A percentile compares a stretch with the other conserved stretches of the same genome.
phyloP scores from a whole-genome alignment of 169 alveolate genomes.

The Besnoitia besnoiti region DNA sequence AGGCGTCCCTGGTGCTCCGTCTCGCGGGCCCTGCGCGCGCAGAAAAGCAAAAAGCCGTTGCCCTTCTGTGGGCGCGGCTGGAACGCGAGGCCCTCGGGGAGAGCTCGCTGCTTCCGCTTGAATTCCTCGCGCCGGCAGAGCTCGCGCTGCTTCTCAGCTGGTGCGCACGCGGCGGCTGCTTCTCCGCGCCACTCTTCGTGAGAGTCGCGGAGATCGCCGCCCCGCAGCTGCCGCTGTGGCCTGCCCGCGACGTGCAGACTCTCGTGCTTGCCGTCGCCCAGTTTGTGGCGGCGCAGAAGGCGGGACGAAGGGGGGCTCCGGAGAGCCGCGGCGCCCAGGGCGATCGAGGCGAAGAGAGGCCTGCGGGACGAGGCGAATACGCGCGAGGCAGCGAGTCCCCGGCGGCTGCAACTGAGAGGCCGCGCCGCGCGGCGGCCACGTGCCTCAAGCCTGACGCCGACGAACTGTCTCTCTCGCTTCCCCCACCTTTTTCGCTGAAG shows the following conservation, averaged over 20 bases:
- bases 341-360: not conserved
- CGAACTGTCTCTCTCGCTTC: no score
- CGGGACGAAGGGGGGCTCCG: not conserved
- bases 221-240: conserved; percentile 28
- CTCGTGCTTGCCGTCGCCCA: not conserved
- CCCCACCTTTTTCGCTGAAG: no score
- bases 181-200: not conserved
- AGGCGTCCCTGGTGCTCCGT: not conserved
- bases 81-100: not conserved
- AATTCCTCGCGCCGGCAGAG: conserved; percentile 23
- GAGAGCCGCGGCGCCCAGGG: no score
- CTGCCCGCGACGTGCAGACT: conserved; percentile 23
- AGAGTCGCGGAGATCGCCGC: conserved; percentile 5
- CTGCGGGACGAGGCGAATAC: not conserved
- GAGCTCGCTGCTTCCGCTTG: not conserved
- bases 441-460: no score
- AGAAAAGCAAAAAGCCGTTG: not conserved
- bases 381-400: no score
- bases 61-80: not conserved
- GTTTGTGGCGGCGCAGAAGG: not conserved
- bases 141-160: conserved; percentile 42
- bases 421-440: no score
- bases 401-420: no score
- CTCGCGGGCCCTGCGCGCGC: not conserved
- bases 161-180: conserved; percentile 18